These are phyloP conservation scores for Curvularia eragrostidis DNA, from an alignment of 2,329 filamentous ascomycete genomes.

Conservation along the genomic window DNA sequence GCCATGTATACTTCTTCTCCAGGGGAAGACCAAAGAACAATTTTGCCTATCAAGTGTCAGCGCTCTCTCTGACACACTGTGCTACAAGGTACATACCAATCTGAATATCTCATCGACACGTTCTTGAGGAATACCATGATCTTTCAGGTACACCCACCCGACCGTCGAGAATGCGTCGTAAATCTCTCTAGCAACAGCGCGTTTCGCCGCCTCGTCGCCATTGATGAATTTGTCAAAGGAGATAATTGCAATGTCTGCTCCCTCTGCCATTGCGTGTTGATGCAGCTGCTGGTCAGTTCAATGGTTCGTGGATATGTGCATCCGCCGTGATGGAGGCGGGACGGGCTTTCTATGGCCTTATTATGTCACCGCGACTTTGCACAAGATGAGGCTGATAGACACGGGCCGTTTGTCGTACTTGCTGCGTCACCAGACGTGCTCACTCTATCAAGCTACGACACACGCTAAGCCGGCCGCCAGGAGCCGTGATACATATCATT, in stretches of 20 bases:
- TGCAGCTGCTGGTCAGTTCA: neutral
- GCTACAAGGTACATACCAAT: slow-evolving; percentile 25
- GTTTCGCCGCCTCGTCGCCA: slow-evolving; percentile 27
- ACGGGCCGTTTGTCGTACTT: too few species aligned
- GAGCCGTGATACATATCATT: too few species aligned
- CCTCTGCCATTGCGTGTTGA: slow-evolving; percentile 13
- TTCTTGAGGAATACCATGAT: slow-evolving; percentile 49
- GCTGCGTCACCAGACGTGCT: too few species aligned
- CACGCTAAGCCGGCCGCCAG: too few species aligned
- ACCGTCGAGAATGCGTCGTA: slow-evolving; percentile 50
- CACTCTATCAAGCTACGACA: too few species aligned
- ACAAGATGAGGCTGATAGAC: too few species aligned
- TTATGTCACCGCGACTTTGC: too few species aligned
- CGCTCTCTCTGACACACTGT: too few species aligned
- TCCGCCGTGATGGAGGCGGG: neutral
- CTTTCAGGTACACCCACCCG: slow-evolving; percentile 54
- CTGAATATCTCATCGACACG: slow-evolving; percentile 40
- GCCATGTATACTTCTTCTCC: slow-evolving; percentile 45
- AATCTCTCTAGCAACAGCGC: slow-evolving; percentile 39
- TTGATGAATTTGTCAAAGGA: slow-evolving; percentile 37
- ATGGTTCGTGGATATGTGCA: neutral
- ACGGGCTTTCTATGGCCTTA: neutral
- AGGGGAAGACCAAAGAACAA: slow-evolving; percentile 47
- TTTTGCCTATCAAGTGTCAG: slow-evolving; percentile 32
- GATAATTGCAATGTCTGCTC: slow-evolving; percentile 32